Evolutionary conservation across 805 yeast species (phyloP), one percentile per base, ranked within the genome.

Genomic region (Ogataea henricii): DNA sequence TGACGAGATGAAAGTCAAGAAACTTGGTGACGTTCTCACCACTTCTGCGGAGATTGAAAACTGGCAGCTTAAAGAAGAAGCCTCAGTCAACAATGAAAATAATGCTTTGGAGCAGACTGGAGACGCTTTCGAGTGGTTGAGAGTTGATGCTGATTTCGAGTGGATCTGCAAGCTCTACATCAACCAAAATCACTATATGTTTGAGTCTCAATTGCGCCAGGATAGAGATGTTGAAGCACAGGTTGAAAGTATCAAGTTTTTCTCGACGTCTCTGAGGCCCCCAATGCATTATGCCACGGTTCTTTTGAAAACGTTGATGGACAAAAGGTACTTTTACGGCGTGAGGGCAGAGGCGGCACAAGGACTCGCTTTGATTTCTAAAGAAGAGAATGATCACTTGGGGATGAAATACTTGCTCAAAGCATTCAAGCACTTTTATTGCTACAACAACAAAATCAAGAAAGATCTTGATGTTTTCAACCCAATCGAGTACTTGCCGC

Each of bases 141-240:
- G 99, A 57, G 88, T 92, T n/a, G 99, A 94, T 68, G 91, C 97
- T 0, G 99, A 94, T 65, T 87, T 85, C 59, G 99, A 94, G 65
- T 94, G 99, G 99, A 85, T 94, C 42, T 89, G 96, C 51, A 81
- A 79, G 55, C 73, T 89, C 18, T 76, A 82, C 49, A 81, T 94
- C 27, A 88, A 84, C 56, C 97, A 91, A 66, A 96, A 96, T 0
- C 97, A 90, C 58, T 87, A 89, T 61, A 94, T 94, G 97, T 94
- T 79, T 63, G 87, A 89, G 1, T 88, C 98, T 0, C 99, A 94
- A 61, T 69, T 94, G 25, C 94, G 88, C 57, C 96, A 90, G 62
- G 99, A 94, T 67, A 72, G 97, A 52, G 99, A 94, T 62, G 95
- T 94, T 16, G 96, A 90, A 51, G 99, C 99, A 0, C 99, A 94